A percentile compares a stretch with the other conserved stretches of the same genome.
These are phyloP conservation scores for Rusavskia elegans DNA, from an alignment of 495 filamentous ascomycete species.

Conservation along the genomic window DNA sequence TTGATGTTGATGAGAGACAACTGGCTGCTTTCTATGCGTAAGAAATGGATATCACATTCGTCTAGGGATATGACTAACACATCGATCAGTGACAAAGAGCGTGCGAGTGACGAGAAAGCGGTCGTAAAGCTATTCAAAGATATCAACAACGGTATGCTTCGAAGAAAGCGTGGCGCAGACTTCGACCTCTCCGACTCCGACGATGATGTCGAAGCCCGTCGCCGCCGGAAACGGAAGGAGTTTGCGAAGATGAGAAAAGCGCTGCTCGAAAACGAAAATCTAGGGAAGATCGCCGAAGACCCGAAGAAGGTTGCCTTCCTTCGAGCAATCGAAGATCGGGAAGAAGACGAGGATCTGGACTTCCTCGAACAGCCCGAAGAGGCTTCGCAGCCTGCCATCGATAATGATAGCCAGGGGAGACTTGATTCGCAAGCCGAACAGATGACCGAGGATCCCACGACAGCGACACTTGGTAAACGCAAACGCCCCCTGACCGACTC, in stretches of 20 bases:
- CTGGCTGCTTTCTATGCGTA: conserved; percentile 82
- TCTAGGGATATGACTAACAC: conserved; percentile 9
- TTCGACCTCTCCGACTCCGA: conserved; percentile 76
- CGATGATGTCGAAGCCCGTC: conserved; percentile 61
- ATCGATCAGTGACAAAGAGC: conserved; percentile 41
- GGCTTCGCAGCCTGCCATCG: conserved; percentile 24
- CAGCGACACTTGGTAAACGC: conserved; percentile 28
- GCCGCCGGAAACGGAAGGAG: conserved; percentile 68
- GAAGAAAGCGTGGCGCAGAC: conserved; percentile 58
- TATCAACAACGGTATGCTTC: conserved; percentile 70
- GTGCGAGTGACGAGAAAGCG: conserved; percentile 60
- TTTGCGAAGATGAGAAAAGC: conserved; percentile 86
- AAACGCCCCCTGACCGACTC: conserved; percentile 35
- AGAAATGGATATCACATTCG: conserved; percentile 19
- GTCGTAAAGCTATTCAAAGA: conserved; percentile 84
- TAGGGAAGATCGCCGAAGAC: conserved; percentile 80
- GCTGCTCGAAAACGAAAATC: conserved; percentile 74
- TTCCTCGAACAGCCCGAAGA: conserved; percentile 39
- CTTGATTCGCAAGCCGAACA: conserved; percentile 31
- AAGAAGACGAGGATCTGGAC: conserved; percentile 63
- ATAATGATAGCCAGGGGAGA: conserved; percentile 20
- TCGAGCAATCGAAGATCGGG: conserved; percentile 69
- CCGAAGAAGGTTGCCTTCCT: conserved; percentile 85
- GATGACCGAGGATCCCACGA: conserved; percentile 13
- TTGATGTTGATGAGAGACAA: conserved; percentile 58